Percentiles rank a stretch among this genome's conserved stretches.
These are phyloP conservation scores for Silene vulgaris DNA, from an alignment of 179 eudicot species.

Conservation along the genomic window DNA sequence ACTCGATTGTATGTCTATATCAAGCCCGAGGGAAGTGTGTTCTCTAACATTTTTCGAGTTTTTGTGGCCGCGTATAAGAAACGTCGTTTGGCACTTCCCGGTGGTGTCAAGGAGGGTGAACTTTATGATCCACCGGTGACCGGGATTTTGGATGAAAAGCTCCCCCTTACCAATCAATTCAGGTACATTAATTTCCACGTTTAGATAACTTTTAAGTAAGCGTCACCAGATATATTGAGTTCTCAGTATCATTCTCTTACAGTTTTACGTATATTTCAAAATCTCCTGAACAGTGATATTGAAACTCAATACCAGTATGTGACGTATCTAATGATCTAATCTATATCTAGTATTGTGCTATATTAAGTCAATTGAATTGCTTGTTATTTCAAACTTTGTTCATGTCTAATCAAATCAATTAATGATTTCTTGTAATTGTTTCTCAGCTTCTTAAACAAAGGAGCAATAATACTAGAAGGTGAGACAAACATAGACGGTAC, in stretches of 20 bases:
- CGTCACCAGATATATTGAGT: too few species aligned
- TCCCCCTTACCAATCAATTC: conserved; percentile 43
- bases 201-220: background rate
- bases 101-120: conserved; percentile 18
- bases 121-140: conserved; percentile 41
- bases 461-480: conserved; percentile 44
- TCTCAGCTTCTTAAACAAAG: conserved; percentile 56
- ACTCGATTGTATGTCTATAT: conserved; percentile 41
- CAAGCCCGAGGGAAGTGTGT: conserved; percentile 54
- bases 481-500: conserved; percentile 35
- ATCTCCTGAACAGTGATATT: too few species aligned
- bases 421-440: background rate
- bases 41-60: conserved; percentile 47
- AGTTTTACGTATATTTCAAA: too few species aligned
- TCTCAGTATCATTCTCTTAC: too few species aligned
- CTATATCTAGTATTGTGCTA: too few species aligned
- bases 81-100: conserved; percentile 33
- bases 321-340: background rate
- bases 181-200: conserved; percentile 27
- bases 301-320: too few species aligned
- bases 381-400: background rate
- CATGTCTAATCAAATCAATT: background rate
- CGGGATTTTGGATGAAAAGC: conserved; percentile 31
- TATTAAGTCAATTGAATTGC: background rate
- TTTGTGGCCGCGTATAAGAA: conserved; percentile 51